Base-by-base conservation (phyloP, 768 basidiomycete genomes). In the Amanita exitialis region DNA sequence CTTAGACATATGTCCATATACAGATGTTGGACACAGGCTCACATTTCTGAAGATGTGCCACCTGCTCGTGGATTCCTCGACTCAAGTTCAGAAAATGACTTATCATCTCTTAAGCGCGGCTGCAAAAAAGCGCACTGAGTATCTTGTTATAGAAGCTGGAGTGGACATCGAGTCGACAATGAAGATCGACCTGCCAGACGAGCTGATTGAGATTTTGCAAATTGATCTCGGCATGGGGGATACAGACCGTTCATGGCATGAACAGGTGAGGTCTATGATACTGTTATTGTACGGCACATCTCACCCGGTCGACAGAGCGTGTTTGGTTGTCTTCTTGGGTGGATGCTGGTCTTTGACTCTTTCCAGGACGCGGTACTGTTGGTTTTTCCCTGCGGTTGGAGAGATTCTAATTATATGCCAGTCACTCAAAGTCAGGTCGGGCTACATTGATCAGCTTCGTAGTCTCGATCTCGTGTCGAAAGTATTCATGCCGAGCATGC, bases 301-400 rank as follows among this genome's bases (percentile, higher is more conserved):
- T 43, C 27, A 53, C 9, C 56, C 10, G 7, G 1, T 8, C 51
- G 56, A 64, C 42, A 74, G 73, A 72, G 69, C 44, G 61, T 77
- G 1, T 80, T 88, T 54, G 81, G 83, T 3, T 78, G 79, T 55
- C 67, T 96, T n/a, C 74, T 96, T 7, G 78, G 76, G 2, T 96
- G 92, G 93, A 88, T 94, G 83, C 68, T 90, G n/a, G 62, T 83
- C 1, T 84, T 96, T 54, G 90, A 93, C 59, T 70, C 86, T 16
- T 96, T 96, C 65, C 69, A 71, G 21, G 82, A 89, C 62, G 86
- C 90, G 7, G 93, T 94, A 62, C 89, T 4, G 72, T 37, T 48
- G 4, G 20, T 18, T 2, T 16, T 27, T 34, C 20, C 16, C 28
- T 23, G 8, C 7, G 13, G 12, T 30, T 12, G 13, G 3, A n/a